These are phyloP conservation scores for Streptanthus diversifolius DNA, from an alignment of 345 rosid genomes.

Conservation along the genomic window DNA sequence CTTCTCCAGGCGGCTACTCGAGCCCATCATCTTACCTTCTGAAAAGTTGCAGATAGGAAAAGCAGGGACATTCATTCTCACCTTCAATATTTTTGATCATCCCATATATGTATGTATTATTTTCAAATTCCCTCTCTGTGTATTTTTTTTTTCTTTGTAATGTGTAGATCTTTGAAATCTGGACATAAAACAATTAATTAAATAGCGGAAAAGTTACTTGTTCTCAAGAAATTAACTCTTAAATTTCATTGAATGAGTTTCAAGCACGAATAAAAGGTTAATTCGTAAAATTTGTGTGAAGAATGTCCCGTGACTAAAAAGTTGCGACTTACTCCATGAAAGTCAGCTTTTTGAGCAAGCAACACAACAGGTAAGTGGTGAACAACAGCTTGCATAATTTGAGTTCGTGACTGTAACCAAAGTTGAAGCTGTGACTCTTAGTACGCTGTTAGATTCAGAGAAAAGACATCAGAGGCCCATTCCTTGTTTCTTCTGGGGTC, in stretches of 20 bases:
- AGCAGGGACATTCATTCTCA: constrained; percentile 8
- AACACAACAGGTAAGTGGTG: too few relatives aligned
- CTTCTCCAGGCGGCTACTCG: constrained; percentile 48
- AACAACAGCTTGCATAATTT: too few relatives aligned
- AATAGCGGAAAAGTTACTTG: constrained; percentile 1
- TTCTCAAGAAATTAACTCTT: constrained; percentile 7
- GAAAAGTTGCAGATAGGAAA: constrained; percentile 76
- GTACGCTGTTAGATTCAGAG: too few relatives aligned
- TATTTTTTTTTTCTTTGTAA: not conserved
- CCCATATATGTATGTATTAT: constrained; percentile 21
- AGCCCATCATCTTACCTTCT: constrained; percentile 78
- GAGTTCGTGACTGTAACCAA: too few relatives aligned
- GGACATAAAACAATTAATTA: constrained; percentile 16
- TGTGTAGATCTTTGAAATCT: constrained; percentile 24
- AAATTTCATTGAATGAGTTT: not conserved
- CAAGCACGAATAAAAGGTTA: not conserved
- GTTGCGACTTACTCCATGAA: too few relatives aligned
- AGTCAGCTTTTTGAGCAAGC: too few relatives aligned
- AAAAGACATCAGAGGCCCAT: too few relatives aligned
- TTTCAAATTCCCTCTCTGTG: not conserved
- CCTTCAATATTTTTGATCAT: constrained; percentile 18
- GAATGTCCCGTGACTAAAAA: not conserved
- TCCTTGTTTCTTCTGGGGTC: too few relatives aligned
- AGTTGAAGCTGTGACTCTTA: too few relatives aligned
- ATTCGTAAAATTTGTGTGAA: not conserved